Base-by-base conservation (phyloP, 192 early-diverging fungal species). In the Coemansia sp. region DNA sequence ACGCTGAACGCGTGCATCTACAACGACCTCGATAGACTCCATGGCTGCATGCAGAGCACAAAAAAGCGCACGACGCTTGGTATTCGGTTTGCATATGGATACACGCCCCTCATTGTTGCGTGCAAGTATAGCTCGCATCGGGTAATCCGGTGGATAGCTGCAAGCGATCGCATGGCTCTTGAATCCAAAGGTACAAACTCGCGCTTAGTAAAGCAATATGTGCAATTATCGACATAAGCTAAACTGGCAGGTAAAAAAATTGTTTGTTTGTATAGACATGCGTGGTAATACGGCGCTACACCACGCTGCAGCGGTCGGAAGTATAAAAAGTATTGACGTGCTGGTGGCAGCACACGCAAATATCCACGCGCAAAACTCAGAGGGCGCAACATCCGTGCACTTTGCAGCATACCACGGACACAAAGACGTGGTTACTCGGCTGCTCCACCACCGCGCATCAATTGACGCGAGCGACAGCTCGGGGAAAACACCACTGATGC, bases 401-500 rank as follows among this genome's bases (percentile, higher is more conserved):
- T 62, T 67, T 45, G 68, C 74, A 4, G 69, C 74, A 9, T 77
- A 71, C 48, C 61, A 67, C 22, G 74, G 68, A 2, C 64, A 64
- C 49, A 67, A 61, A 25, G 61, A 53, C 4, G 33, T 40, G 16
- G 25, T 66, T 12, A 14, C 25, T 2, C 50, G 51, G 8, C 47
- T 77, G 33, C 6, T 58, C 5, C 49, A 51, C 1, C 28, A 51
- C 5, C 7, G 29, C 49, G 49, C 16, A 5, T 22, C 23, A 4
- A 14, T 51, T 23, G 28, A 60, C 16, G 7, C 54, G 19, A 52
- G 54, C 18, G 74, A 77, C 53, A 52, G 16, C 21, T 64, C 57
- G 5, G 74, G 68, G 28, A 70, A 71, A 48, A 77, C 74, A 0
- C 60, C 74, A 11, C 56, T 77, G 54, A 77, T 77, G 74, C 52